Conservation (phyloP, 768 basidiomycete genomes). For the Aureoboletus auriporus region DNA sequence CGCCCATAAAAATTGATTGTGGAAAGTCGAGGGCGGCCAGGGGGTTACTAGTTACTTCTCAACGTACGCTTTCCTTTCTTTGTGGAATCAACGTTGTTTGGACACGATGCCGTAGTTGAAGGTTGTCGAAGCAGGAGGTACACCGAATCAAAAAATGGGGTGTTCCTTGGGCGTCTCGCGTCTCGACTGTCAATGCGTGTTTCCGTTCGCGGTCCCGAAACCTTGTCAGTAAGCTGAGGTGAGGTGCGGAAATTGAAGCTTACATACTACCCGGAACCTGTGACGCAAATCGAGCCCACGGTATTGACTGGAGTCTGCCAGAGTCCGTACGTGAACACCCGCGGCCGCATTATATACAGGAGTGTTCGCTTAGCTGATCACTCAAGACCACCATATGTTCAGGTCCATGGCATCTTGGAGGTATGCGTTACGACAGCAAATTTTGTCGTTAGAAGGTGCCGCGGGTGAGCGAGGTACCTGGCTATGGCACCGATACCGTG, state of each 20-base stretch:
- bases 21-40: background rate
- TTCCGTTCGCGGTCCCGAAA: background rate
- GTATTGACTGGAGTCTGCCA: background rate
- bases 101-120: background rate
- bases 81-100: constrained; percentile 2
- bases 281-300: background rate
- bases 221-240: background rate
- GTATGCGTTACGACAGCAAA: constrained; percentile 6
- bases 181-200: too few species aligned
- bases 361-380: constrained; percentile 3
- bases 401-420: constrained; percentile 6
- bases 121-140: background rate
- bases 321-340: background rate
- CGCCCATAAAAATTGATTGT: background rate
- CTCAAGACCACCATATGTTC: background rate
- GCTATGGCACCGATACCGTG: constrained; percentile 21
- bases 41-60: background rate
- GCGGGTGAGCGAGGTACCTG: constrained; percentile 16
- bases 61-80: background rate
- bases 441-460: constrained; percentile 12
- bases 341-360: background rate
- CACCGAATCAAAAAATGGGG: background rate
- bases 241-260: background rate
- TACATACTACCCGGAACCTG: background rate
- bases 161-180: background rate